phyloP scores from a whole-genome alignment of 176 grass and related monocot species.

The Microstegium vimineum region DNA sequence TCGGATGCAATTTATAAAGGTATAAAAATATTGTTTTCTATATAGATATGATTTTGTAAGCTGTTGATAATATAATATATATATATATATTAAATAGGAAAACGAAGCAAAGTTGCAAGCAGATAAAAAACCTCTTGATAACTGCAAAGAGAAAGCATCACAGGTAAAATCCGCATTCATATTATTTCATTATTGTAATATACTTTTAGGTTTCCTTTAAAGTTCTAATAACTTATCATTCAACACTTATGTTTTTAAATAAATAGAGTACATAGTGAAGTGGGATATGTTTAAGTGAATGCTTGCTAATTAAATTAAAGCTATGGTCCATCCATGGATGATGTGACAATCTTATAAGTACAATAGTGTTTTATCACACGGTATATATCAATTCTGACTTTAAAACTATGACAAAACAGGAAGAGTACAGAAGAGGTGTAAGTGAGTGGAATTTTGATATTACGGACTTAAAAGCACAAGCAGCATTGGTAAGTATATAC shows the following conservation, averaged over 20 bases:
- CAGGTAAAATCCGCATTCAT: conserved; percentile 32
- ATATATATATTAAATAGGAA: conserved; percentile 37
- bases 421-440: conserved; percentile 77
- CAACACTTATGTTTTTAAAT: not conserved
- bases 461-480: conserved; percentile 75
- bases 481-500: conserved; percentile 40
- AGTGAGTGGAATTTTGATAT: conserved; percentile 96
- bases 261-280: not conserved
- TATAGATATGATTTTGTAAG: not conserved
- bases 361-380: not conserved
- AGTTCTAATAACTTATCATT: not conserved
- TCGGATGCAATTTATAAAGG: conserved; percentile 64
- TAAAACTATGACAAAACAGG: conserved; percentile 29
- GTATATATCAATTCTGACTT: not conserved
- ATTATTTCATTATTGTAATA: not conserved
- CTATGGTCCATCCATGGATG: not conserved
- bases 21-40: not conserved
- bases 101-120: conserved; percentile 72
- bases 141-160: conserved; percentile 67
- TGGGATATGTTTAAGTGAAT: not conserved
- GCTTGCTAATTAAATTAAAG: not conserved
- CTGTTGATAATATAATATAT: not conserved
- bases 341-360: not conserved
- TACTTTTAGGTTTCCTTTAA: not conserved
- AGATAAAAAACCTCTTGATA: conserved; percentile 53